Evolutionary conservation across 2,329 filamentous ascomycete genomes (phyloP).

Genomic region (Aureobasidium sp.): DNA sequence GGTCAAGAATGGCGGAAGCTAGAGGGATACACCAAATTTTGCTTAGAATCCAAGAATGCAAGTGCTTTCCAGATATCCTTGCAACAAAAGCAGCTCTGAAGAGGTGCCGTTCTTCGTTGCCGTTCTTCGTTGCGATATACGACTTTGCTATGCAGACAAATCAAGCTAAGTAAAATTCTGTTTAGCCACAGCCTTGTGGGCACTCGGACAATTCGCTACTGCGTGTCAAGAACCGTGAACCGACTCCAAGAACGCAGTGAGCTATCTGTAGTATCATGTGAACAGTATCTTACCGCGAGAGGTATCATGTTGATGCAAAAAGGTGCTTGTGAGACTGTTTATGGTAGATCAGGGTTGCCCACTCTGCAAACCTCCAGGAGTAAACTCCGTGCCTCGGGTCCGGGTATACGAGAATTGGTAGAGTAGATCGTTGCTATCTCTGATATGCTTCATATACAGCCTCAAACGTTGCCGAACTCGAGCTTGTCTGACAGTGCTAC

Average conservation of each 20-base stretch:
- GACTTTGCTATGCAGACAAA: no score
- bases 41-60: neutral
- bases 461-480: slow-evolving; percentile 8
- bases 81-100: neutral
- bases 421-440: neutral
- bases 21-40: neutral
- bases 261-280: neutral
- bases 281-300: neutral
- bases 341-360: neutral
- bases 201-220: neutral
- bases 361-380: neutral
- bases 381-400: neutral
- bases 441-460: neutral
- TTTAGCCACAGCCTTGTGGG: neutral
- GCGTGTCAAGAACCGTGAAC: neutral
- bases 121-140: no score
- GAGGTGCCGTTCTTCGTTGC: no score
- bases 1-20: slow-evolving; percentile 26
- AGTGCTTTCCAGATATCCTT: neutral
- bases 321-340: neutral
- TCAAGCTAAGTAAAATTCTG: no score
- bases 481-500: slow-evolving; percentile 46
- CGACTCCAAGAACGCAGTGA: neutral
- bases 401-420: neutral
- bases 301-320: neutral